Conservation (phyloP, 257 asterid genomes). For the Salvia miltiorrhiza region DNA sequence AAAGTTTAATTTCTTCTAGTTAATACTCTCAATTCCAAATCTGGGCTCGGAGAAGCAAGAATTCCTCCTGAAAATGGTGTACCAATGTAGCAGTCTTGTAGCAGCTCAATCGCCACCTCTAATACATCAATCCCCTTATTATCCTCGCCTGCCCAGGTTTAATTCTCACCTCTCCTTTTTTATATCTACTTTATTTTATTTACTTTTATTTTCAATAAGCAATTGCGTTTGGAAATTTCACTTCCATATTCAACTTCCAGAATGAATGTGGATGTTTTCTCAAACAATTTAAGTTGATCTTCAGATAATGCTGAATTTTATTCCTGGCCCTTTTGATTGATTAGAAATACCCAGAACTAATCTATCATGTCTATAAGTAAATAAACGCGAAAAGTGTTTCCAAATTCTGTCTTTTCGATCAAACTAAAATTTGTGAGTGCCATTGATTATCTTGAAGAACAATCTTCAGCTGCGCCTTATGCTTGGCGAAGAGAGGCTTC, state of each 20-base stretch:
- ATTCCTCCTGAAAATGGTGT: slow-evolving; percentile 28
- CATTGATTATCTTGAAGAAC: background rate
- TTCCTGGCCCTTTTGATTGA: background rate
- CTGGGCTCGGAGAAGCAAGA: background rate
- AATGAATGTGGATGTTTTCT: slow-evolving; percentile 9
- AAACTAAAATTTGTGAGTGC: background rate
- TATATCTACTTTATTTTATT: background rate
- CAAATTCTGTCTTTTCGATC: background rate
- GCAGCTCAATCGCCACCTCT: slow-evolving; percentile 43
- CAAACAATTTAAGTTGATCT: slow-evolving; percentile 2
- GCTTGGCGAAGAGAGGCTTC: too few relatives aligned
- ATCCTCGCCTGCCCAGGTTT: slow-evolving; percentile 42
- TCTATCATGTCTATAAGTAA: background rate
- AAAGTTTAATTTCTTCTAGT: too few relatives aligned
- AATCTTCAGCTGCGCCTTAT: too few relatives aligned
- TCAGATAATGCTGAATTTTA: background rate
- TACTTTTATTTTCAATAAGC: background rate
- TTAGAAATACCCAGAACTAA: background rate
- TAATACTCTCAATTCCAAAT: background rate
- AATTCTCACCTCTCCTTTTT: background rate
- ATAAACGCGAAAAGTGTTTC: background rate
- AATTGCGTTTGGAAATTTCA: background rate
- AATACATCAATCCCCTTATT: slow-evolving; percentile 33
- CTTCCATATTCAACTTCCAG: background rate
- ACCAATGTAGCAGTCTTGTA: slow-evolving; percentile 29